Evolutionary conservation across 2,329 filamentous ascomycete species (phyloP), one percentile per base, ranked within the genome.

Genomic region (Venturia pyrina): DNA sequence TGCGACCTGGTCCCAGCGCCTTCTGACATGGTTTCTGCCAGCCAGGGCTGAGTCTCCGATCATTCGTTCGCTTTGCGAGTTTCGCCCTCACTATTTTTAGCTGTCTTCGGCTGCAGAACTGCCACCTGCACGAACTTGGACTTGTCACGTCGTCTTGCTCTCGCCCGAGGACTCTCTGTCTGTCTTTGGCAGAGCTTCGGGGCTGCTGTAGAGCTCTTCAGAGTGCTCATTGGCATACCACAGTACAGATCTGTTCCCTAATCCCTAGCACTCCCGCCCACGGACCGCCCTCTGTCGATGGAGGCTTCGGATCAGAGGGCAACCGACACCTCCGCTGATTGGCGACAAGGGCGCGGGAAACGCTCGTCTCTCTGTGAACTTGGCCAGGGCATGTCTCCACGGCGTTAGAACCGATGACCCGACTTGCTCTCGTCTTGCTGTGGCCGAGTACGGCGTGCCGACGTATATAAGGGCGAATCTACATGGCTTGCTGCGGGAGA

Each of bases 191-290:
- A 50, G 46, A 50, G 24, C 50, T 56, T 32, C 21, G 15, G 8
- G 32, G 24, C 28, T 34, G 60, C 10, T 28, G 24, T 28, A 44
- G 40, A 44, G 40, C 60, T 62, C 60, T 28, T 28, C 37, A 46
- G 41, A 43, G 19, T 62, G 11, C 59, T 44, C 59, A 62, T 62
- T 62, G 59, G 59, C 59, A 62, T 44, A 40, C 37, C n/a, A n/a
- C n/a, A n/a, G 37, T 5, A 13, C 13, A 21, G 59, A 40, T n/a
- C 32, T 60, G n/a, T 8, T 21, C n/a, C n/a, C n/a, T n/a, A n/a
- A n/a, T n/a, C n/a, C n/a, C n/a, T n/a, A 40, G 32, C 17, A 5
- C 10, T n/a, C 37, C 57, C 5, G 53, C 53, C 34, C 53, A 59
- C 53, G 34, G 57, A 41, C 57, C 57, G 37, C 32, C 19, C 15